These are phyloP conservation scores for Scheffersomyces insectosa DNA, from an alignment of 1,139 yeast species.

Conservation along the genomic window DNA sequence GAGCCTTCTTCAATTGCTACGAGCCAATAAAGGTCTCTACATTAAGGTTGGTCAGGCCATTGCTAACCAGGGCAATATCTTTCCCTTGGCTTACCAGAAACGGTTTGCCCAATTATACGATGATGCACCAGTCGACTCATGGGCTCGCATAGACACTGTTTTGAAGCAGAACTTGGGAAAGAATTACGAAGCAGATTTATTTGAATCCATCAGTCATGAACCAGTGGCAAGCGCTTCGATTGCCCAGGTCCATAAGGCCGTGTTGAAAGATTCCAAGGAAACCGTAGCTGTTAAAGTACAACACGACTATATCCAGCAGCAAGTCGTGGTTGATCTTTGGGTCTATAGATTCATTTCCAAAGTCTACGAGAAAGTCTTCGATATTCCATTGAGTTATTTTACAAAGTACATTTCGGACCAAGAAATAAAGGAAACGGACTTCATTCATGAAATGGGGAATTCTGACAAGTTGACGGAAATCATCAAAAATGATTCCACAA, in stretches of 20 bases:
- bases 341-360: conserved; percentile 56
- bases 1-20: conserved; percentile 51
- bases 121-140: conserved; percentile 66
- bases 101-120: conserved; percentile 63
- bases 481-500: conserved; percentile 24
- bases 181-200: conserved; percentile 45
- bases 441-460: conserved; percentile 56
- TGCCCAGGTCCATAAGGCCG: conserved; percentile 70
- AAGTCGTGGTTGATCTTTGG: conserved; percentile 57
- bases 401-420: conserved; percentile 60
- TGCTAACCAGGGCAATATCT: conserved; percentile 67
- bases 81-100: conserved; percentile 62
- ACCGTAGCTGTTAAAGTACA: conserved; percentile 71
- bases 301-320: conserved; percentile 59
- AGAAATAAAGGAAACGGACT: conserved; percentile 61
- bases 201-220: conserved; percentile 46
- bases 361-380: conserved; percentile 59
- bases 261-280: conserved; percentile 47
- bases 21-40: conserved; percentile 67
- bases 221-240: conserved; percentile 74
- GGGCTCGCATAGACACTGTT: conserved; percentile 52
- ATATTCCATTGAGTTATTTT: conserved; percentile 60
- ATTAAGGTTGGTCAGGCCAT: conserved; percentile 77
- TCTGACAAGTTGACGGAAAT: conserved; percentile 30
- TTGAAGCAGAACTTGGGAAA: conserved; percentile 48